Evolutionary conservation across 2,329 filamentous ascomycete species (phyloP), one percentile per base, ranked within the genome.

Genomic region (Talaromyces amestolkiae): DNA sequence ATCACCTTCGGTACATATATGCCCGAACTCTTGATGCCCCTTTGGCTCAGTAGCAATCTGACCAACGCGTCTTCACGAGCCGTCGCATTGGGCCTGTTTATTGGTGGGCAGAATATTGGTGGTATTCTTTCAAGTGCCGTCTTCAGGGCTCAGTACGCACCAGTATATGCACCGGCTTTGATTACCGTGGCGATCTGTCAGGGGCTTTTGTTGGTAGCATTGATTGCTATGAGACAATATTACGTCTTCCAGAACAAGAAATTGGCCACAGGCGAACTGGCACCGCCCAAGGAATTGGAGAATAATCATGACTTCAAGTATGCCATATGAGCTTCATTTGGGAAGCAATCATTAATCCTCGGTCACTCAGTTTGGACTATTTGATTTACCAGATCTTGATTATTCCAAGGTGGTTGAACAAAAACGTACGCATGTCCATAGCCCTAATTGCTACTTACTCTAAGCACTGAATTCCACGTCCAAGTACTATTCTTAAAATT

Each of bases 171-270:
- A 17, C 65, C 65, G 7, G 65, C 65, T 3, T 37, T 66, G 33
- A 66, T 66, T 19, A 59, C 65, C 6, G 59, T 66, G 19, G 59
- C 64, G 5, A 62, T 31, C 6, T 66, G 59, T 39, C 64, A 66
- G 35, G 64, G 58, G 31, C 24, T 63, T 7, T 33, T 66, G 27
- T 47, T 64, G 22, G 19, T 64, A 1, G 62, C 15, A 9, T 31
- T 64, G 43, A 9, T 59, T 4, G 8, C 4, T 6, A 64, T 64
- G 62, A 64, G 62, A 45, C 62, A 64, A 15, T 49, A 35, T 53
- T 64, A 59, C 22, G 62, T 59, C n/a, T 19, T n/a, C 7, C 33
- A 51, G 15, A 64, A 64, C 24, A 58, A 59, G 41, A 64, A 53
- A 33, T 45, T 64, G 10, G 54, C n/a, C 3, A 59, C 33, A 31